Evolutionary conservation across 2,329 filamentous ascomycete species (phyloP).

Genomic region (Penicillium brevicompactum): DNA sequence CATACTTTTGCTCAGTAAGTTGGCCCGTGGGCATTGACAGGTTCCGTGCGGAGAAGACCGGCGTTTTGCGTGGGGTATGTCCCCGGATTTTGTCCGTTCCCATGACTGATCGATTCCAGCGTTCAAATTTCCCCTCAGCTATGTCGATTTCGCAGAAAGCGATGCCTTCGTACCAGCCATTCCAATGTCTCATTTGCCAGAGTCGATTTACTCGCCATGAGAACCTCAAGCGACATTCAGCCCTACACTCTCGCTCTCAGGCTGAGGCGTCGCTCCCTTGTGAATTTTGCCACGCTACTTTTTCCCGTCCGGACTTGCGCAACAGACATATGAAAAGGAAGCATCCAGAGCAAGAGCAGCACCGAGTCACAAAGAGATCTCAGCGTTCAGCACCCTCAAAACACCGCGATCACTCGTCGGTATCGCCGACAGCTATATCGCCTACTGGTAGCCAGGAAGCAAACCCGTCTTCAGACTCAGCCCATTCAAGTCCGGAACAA

Average conservation of each 20-base stretch:
- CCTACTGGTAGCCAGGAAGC: slow-evolving; percentile 5
- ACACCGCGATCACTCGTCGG: background rate
- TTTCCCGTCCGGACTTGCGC: slow-evolving; percentile 46
- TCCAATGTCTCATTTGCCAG: slow-evolving; percentile 44
- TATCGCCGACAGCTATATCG: slow-evolving; percentile 5
- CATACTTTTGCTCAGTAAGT: too few relatives aligned
- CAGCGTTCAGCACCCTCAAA: background rate
- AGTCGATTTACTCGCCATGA: slow-evolving; percentile 44
- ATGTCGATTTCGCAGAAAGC: slow-evolving; percentile 5
- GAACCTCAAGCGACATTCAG: slow-evolving; percentile 47
- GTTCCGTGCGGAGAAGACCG: slow-evolving; percentile 4
- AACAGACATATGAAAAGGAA: slow-evolving; percentile 47
- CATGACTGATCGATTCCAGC: slow-evolving; percentile 5
- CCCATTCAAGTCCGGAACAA: background rate
- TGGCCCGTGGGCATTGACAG: too few relatives aligned
- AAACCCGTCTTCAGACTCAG: background rate
- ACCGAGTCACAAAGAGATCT: slow-evolving; percentile 8
- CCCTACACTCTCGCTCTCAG: slow-evolving; percentile 39
- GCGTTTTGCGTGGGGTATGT: slow-evolving; percentile 3
- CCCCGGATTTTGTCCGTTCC: slow-evolving; percentile 4
- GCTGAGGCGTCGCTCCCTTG: slow-evolving; percentile 37
- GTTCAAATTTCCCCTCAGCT: background rate
- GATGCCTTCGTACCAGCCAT: slow-evolving; percentile 36
- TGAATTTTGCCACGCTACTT: slow-evolving; percentile 41
- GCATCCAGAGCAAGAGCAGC: slow-evolving; percentile 32